Evolutionary conservation across 352 stramenopile genomes (phyloP).

Genomic region (Pythium myriotylum): DNA sequence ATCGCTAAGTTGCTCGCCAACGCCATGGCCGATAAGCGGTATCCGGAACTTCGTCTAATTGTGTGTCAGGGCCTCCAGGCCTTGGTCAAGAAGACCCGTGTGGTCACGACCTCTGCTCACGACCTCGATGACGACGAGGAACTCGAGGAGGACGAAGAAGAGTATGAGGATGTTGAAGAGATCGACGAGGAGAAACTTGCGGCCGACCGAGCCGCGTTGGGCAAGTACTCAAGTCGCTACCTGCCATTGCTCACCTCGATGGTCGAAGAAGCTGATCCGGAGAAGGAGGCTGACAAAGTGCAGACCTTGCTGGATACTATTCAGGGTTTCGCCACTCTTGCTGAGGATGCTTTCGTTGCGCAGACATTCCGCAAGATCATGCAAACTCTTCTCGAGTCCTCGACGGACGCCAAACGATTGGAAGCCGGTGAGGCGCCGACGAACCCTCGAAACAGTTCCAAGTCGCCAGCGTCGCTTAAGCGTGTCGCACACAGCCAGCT

Average conservation of each 20-base stretch:
- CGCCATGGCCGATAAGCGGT: constrained; percentile 86
- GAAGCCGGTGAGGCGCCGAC: constrained; percentile 40
- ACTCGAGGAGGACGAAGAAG: constrained; percentile 43
- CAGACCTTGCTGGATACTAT: constrained; percentile 81
- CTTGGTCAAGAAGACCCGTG: constrained; percentile 75
- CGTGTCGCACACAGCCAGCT: constrained; percentile 77
- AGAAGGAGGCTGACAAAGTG: constrained; percentile 74
- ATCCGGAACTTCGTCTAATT: constrained; percentile 77
- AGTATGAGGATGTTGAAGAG: constrained; percentile 52
- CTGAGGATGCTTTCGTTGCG: constrained; percentile 61
- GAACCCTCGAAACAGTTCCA: constrained; percentile 33
- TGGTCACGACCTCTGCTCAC: constrained; percentile 37
- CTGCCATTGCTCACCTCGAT: constrained; percentile 83
- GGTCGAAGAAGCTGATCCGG: constrained; percentile 76
- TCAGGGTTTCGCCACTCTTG: constrained; percentile 79
- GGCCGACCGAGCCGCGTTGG: constrained; percentile 71
- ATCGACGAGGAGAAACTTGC: constrained; percentile 77
- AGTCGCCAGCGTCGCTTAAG: constrained; percentile 56
- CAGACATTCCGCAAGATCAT: constrained; percentile 89
- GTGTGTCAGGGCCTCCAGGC: constrained; percentile 87
- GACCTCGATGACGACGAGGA: constrained; percentile 50
- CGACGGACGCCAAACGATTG: constrained; percentile 72
- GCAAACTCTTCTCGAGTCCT: constrained; percentile 87
- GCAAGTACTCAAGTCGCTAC: constrained; percentile 84
- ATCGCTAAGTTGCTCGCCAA: constrained; percentile 87